These are phyloP conservation scores for Solanum chmielewskii DNA, from an alignment of 257 asterid genomes.

Conservation along the genomic window DNA sequence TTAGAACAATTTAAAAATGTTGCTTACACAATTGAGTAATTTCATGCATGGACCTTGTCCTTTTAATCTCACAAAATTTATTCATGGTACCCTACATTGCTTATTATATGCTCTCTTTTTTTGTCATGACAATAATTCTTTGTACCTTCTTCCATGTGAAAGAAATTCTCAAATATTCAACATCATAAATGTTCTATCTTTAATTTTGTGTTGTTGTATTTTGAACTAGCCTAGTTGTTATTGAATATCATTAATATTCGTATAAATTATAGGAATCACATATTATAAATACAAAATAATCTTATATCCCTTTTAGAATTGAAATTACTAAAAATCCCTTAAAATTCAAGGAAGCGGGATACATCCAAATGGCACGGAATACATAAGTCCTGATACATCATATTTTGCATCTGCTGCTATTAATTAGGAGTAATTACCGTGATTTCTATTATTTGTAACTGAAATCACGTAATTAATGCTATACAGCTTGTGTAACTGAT, in stretches of 20 bases:
- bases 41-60: neutral
- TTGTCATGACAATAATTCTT: neutral
- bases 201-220: neutral
- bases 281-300: too few species aligned
- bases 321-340: too few species aligned
- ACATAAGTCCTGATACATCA: too few species aligned
- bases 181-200: neutral
- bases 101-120: neutral
- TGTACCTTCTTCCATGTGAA: neutral
- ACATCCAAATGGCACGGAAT: too few species aligned
- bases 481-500: too few species aligned
- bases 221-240: neutral
- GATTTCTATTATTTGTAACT: too few species aligned
- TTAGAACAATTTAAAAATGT: neutral
- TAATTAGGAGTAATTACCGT: too few species aligned
- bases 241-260: neutral
- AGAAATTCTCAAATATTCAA: neutral
- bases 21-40: neutral
- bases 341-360: too few species aligned
- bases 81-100: neutral
- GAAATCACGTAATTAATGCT: too few species aligned
- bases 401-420: too few species aligned
- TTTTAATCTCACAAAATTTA: neutral
- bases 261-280: too few species aligned
- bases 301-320: too few species aligned